Evolutionary conservation across 768 basidiomycete species (phyloP), one percentile per base, ranked within the genome.

Genomic region (Gloeopeniophorella convolvens): DNA sequence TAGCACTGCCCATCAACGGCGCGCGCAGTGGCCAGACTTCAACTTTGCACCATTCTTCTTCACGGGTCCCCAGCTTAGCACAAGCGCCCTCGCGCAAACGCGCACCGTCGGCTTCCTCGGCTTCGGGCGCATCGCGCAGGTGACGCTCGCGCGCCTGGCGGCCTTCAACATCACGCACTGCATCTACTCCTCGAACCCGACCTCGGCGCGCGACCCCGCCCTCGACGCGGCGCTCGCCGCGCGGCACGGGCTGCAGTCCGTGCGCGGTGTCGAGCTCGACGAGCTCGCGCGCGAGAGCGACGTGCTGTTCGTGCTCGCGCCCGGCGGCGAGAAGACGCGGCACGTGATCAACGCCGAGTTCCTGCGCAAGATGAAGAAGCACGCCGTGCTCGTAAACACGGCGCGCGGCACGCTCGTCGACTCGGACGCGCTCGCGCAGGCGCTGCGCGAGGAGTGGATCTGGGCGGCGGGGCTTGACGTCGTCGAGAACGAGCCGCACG

Each of bases 381-480:
- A 79, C 2, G 78, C 81, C 1, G 75, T 97, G 27, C 65, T 99
- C 16, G 83, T 98, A 37, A 99, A 99, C 63, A 78, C 85, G 1
- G 79, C 81, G 11, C 72, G 95, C 23, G 95, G 95, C 27, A 81
- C 89, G 0, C 68, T 97, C 12, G 89, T 99, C 6, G 92, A 99
- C 64, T 89, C 89, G 0, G 80, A 87, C 41, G 95, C 94, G 11
- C 74, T 99, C 8, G 86, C 85, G 2, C 79, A 74, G 53, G 95
- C 94, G 2, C 68, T 98, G 35, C 64, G 71, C 39, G 80, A 85
- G 53, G 77, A 76, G 3, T 83, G 84, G 80, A 86, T 99, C 20
- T 94, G 85, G 76, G 93, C 82, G 20, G 96, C 96, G 0, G 95
- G 91, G 0, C 60, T 99, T 10, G 95, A 99, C 65, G 95, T 98